Conservation (phyloP, 139 green algal genomes). For the Zygnema cylindricum region DNA sequence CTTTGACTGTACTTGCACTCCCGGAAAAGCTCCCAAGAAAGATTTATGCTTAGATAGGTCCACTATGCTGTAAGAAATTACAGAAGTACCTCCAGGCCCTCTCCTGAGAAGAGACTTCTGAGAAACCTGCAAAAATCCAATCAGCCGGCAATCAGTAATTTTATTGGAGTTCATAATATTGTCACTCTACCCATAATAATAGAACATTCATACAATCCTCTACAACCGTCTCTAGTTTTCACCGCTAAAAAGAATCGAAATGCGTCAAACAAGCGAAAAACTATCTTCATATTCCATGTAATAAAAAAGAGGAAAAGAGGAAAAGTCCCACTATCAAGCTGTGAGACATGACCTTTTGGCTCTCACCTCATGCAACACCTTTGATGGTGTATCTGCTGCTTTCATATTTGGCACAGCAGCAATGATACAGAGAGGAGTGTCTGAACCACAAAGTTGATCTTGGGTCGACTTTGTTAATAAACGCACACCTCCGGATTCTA, state of each 20-base stretch:
- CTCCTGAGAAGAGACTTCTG: conserved; percentile 7
- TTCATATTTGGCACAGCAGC: not conserved
- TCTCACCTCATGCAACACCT: not conserved
- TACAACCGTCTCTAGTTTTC: too few relatives aligned
- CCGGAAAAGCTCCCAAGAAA: conserved; percentile 13
- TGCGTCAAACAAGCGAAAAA: too few relatives aligned
- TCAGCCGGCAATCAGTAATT: too few relatives aligned
- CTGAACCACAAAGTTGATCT: not conserved
- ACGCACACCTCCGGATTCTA: not conserved
- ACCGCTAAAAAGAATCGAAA: too few relatives aligned
- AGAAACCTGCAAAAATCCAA: conserved; percentile 11
- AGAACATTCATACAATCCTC: too few relatives aligned
- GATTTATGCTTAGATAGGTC: not conserved
- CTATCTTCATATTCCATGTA: too few relatives aligned
- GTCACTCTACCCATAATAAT: too few relatives aligned
- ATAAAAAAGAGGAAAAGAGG: too few relatives aligned
- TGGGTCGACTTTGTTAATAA: not conserved
- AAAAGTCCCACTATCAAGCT: too few relatives aligned
- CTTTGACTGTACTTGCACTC: not conserved
- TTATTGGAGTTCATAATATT: too few relatives aligned
- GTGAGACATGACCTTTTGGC: too few relatives aligned
- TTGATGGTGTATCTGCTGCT: not conserved
- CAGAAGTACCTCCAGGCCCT: not conserved
- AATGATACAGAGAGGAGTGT: not conserved
- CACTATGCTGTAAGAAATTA: conserved; percentile 9